Conservation (phyloP, 1,139 yeast species). For the Nakaseomyces nivariensis region DNA sequence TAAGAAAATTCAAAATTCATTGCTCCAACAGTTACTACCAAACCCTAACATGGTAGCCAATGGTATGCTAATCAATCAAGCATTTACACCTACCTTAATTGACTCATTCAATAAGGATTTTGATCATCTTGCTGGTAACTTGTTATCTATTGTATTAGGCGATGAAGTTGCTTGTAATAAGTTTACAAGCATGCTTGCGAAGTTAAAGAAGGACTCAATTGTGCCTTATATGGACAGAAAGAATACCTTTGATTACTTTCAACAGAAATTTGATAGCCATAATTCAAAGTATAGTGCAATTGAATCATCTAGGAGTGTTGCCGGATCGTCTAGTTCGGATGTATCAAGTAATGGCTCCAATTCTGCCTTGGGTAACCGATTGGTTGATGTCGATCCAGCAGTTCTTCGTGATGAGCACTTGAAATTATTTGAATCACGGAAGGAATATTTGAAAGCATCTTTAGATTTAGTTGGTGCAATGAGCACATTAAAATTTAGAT, state of each 20-base stretch:
- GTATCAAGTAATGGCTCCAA: conserved; percentile 44
- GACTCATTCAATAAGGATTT: conserved; percentile 49
- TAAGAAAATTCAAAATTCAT: conserved; percentile 37
- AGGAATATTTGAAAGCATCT: conserved; percentile 55
- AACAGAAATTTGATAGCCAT: conserved; percentile 52
- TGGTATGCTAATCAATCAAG: conserved; percentile 61
- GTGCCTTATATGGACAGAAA: conserved; percentile 45
- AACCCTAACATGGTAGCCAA: conserved; percentile 45
- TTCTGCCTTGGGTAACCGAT: conserved; percentile 26
- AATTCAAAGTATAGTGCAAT: background rate
- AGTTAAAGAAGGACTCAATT: conserved; percentile 34
- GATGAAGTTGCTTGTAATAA: conserved; percentile 10
- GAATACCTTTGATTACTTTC: conserved; percentile 50
- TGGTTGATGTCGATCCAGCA: conserved; percentile 1
- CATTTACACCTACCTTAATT: conserved; percentile 55
- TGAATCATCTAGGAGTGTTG: background rate
- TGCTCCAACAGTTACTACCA: conserved; percentile 45
- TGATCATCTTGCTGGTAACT: conserved; percentile 23
- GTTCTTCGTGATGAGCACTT: conserved; percentile 43
- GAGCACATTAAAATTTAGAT: conserved; percentile 39
- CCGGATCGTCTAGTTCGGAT: conserved; percentile 42
- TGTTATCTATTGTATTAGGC: conserved; percentile 14
- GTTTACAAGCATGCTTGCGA: conserved; percentile 15
- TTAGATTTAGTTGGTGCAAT: conserved; percentile 51
- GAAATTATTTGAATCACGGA: conserved; percentile 42